Conservation (phyloP, 1,139 yeast species). For the Taphrina confusa region DNA sequence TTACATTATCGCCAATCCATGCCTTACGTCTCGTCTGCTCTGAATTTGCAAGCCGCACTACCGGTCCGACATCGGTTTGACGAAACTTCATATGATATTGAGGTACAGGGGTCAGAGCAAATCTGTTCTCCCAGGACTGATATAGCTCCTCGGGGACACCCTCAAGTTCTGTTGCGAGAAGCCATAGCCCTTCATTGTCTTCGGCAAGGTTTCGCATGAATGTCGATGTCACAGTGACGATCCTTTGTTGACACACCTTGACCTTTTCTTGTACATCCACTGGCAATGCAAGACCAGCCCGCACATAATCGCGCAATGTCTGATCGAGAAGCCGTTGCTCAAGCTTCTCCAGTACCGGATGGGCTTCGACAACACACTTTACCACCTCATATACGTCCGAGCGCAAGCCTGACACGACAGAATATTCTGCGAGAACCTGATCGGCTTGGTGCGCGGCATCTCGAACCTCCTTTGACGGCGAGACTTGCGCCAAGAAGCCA, state of each 20-base stretch:
- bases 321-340: conserved; percentile 60
- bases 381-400: conserved; percentile 66
- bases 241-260: conserved; percentile 59
- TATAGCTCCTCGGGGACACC: conserved; percentile 74
- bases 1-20: conserved; percentile 65
- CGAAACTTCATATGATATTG: conserved; percentile 72
- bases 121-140: conserved; percentile 46
- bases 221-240: conserved; percentile 59
- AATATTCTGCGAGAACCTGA: conserved; percentile 53
- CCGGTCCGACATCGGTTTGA: conserved; percentile 76
- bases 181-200: conserved; percentile 61
- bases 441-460: conserved; percentile 70
- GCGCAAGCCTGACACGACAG: conserved; percentile 66
- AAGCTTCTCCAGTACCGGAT: conserved; percentile 54
- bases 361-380: conserved; percentile 53
- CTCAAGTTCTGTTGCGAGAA: conserved; percentile 63
- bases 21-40: conserved; percentile 68
- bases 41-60: conserved; percentile 65
- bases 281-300: conserved; percentile 69
- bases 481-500: conserved; percentile 69
- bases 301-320: conserved; percentile 56
- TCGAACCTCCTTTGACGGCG: conserved; percentile 61
- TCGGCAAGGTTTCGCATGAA: conserved; percentile 70
- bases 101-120: conserved; percentile 49
- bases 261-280: conserved; percentile 58